These are phyloP conservation scores for Tulasnella sp. DNA, from an alignment of 768 basidiomycete species.

Conservation along the genomic window DNA sequence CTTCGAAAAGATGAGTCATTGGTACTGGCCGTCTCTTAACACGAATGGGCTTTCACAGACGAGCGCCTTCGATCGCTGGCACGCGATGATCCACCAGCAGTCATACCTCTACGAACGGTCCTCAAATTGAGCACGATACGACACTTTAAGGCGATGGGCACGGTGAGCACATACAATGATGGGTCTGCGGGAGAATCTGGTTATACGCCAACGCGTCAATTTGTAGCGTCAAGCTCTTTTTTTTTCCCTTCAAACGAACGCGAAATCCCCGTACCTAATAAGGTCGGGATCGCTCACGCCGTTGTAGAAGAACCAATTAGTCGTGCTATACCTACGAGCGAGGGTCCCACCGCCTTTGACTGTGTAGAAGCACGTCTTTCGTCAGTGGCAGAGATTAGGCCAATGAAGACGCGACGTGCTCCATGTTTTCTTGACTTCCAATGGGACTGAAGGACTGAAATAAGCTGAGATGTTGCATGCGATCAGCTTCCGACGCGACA, in stretches of 20 bases:
- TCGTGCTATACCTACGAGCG: neutral
- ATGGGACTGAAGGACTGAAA: constrained; percentile 5
- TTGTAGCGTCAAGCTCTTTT: too few species aligned
- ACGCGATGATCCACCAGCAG: constrained; percentile 6
- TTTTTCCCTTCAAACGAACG: too few species aligned
- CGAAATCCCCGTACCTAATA: neutral
- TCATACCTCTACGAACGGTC: neutral
- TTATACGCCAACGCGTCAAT: too few species aligned
- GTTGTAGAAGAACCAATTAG: constrained; percentile 8
- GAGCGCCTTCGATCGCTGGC: neutral
- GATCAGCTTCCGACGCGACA: too few species aligned
- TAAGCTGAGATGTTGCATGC: neutral
- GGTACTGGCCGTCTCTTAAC: too few species aligned
- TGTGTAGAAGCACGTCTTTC: neutral
- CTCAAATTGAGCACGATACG: neutral
- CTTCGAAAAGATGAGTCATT: too few species aligned
- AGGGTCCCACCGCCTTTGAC: neutral
- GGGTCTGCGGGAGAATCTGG: constrained; percentile 5
- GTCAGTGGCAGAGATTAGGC: too few species aligned
- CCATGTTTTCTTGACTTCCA: neutral
- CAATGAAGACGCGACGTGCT: neutral
- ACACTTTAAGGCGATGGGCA: neutral
- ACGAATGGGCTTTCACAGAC: too few species aligned
- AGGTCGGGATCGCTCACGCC: constrained; percentile 1
- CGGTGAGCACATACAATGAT: neutral